These are phyloP conservation scores for Escallonia rubra DNA, from an alignment of 129 eudicot species.

Conservation along the genomic window DNA sequence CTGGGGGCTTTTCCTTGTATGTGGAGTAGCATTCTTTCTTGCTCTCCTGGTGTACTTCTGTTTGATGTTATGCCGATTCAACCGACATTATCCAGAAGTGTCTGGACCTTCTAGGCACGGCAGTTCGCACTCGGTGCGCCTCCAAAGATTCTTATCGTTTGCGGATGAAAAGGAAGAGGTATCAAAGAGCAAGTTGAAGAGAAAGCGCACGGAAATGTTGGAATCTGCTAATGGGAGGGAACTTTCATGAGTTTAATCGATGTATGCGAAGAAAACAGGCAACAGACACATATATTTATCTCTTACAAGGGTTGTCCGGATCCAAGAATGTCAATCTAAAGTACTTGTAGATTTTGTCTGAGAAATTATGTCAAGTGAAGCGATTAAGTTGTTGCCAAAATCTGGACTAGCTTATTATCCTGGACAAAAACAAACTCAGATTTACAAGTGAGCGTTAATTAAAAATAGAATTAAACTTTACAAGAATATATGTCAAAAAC, in stretches of 20 bases:
- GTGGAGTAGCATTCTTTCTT: conserved; percentile 62
- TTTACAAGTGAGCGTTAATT: too few species aligned
- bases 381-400: too few species aligned
- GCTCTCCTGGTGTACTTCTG: conserved; percentile 47
- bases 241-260: conserved; percentile 17
- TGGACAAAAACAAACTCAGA: too few species aligned
- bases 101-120: conserved; percentile 10
- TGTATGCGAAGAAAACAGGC: conserved; percentile 34
- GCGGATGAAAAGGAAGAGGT: conserved; percentile 19
- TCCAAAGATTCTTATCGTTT: conserved; percentile 65
- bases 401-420: too few species aligned
- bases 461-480: too few species aligned
- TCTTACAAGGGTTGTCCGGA: too few species aligned
- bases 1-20: conserved; percentile 62
- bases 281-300: background rate
- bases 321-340: too few species aligned
- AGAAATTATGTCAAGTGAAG: too few species aligned
- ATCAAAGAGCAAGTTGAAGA: conserved; percentile 40
- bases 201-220: conserved; percentile 42
- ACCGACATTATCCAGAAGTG: conserved; percentile 19
- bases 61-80: conserved; percentile 29
- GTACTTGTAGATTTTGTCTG: too few species aligned
- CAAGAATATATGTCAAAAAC: too few species aligned
- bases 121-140: conserved; percentile 28
- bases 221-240: conserved; percentile 23